Base-by-base conservation (phyloP, 805 yeast species). In the Nakazawaea molendinolei region DNA sequence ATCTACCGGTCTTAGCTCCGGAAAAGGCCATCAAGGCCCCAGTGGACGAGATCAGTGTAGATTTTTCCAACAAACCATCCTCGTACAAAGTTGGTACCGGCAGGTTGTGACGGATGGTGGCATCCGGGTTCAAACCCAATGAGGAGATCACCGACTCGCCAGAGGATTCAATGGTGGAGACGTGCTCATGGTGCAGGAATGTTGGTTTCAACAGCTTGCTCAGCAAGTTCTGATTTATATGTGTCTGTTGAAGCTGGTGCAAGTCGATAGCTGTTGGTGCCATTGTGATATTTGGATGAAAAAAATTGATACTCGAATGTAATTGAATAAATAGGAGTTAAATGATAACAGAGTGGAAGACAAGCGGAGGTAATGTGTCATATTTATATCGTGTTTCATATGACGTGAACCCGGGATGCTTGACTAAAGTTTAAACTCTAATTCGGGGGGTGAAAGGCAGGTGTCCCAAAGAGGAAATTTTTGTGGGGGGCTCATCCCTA, bases 11-110 rank as follows among this genome's bases (percentile, higher is more conserved):
- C 68, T 90, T 90, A 48, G 76, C 68, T 56, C 98, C 98, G 15
- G 96, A 86, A 66, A 77, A 89, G 32, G 98, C 97, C 63, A 90
- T 82, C 48, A 90, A 71, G 32, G 97, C 96, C 58, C 98, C 98
- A 30, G 94, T 72, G 21, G 95, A 79, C 13, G 94, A 78, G 50
- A 90, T 82, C 39, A 94, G 87, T 28, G 97, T 89, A 41, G 95
- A 89, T 53, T 75, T 76, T 67, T 90, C 98, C 47, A 74, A 67
- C 43, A 90, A 71, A 44, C 94, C 97, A 58, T 92, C 98, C 61
- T 90, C 97, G 67, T 90, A 92, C 43, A 90, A 70, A 30, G 86
- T 75, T 47, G 97, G 95, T 21, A 89, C 84, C 27, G 96, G 82
- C 34, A 97, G 87, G 60, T 92, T 90, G 70, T 90, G 95, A 57